Evolutionary conservation across 2,329 filamentous ascomycete genomes (phyloP).

Genomic region (Thelonectria blattea): DNA sequence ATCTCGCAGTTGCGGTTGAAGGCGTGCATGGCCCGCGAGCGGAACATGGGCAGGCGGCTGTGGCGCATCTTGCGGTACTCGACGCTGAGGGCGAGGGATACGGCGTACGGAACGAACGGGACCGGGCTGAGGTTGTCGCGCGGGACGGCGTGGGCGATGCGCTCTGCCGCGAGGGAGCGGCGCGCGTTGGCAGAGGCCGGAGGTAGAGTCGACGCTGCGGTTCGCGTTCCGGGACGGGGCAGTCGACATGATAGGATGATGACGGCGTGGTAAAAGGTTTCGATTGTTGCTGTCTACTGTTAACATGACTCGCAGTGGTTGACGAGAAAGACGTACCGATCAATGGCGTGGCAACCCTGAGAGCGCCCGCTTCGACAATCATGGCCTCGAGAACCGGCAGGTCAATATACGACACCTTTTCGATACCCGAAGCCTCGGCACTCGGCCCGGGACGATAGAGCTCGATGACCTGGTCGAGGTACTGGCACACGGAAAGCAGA

Average conservation of each 20-base stretch:
- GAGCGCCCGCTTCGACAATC: constrained; percentile 60
- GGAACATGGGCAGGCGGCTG: constrained; percentile 64
- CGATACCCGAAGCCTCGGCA: constrained; percentile 46
- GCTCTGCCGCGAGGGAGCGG: constrained; percentile 62
- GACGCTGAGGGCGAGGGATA: constrained; percentile 66
- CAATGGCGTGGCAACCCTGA: constrained; percentile 54
- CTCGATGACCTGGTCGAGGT: constrained; percentile 64
- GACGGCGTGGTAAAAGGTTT: constrained; percentile 69
- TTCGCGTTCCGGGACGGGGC: constrained; percentile 47
- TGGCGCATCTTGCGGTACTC: constrained; percentile 70
- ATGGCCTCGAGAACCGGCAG: constrained; percentile 63
- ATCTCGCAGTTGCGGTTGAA: constrained; percentile 62
- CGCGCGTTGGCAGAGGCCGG: constrained; percentile 60
- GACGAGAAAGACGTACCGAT: constrained; percentile 49
- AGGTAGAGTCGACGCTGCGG: constrained; percentile 51
- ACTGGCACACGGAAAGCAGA: constrained; percentile 59
- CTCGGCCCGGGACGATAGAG: constrained; percentile 63
- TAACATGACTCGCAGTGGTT: constrained; percentile 14
- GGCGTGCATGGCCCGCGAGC: constrained; percentile 58
- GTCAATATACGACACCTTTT: constrained; percentile 56
- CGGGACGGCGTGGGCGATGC: constrained; percentile 61
- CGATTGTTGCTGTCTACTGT: constrained; percentile 58
- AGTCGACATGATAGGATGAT: constrained; percentile 67
- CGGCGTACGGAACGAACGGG: constrained; percentile 66
- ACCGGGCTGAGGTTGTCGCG: constrained; percentile 59